A percentile compares a stretch with the other conserved stretches of the same genome.
phyloP scores from a whole-genome alignment of 495 filamentous ascomycete genomes.

The Xeromyces bisporus region DNA sequence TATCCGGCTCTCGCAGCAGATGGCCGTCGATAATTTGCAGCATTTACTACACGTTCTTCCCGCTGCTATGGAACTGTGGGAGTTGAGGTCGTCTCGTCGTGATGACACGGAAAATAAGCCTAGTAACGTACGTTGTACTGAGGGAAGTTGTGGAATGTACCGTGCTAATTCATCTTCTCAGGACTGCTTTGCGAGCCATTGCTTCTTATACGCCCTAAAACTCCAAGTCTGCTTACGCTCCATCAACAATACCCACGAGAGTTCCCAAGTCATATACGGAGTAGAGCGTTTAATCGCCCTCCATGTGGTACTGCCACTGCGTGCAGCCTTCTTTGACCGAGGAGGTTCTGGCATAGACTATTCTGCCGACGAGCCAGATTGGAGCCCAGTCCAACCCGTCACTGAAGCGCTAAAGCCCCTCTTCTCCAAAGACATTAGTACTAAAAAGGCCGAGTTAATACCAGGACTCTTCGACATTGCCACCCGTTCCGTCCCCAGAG shows the following conservation, averaged over 20 bases:
- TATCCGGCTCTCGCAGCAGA: constrained; percentile 16
- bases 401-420: constrained; percentile 25
- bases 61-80: constrained; percentile 28
- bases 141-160: not conserved
- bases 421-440: constrained; percentile 12
- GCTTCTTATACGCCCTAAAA: constrained; percentile 23
- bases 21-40: constrained; percentile 24
- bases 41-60: constrained; percentile 25
- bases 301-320: constrained; percentile 54
- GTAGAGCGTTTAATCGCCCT: constrained; percentile 49
- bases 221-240: constrained; percentile 19
- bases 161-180: constrained; percentile 4
- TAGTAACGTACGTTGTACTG: constrained; percentile 21
- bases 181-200: constrained; percentile 23
- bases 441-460: constrained; percentile 11
- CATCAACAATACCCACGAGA: constrained; percentile 21
- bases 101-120: constrained; percentile 22
- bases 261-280: constrained; percentile 18
- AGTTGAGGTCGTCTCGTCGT: constrained; percentile 20
- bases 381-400: constrained; percentile 28
- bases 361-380: constrained; percentile 26
- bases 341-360: constrained; percentile 30
- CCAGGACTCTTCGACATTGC: constrained; percentile 40
- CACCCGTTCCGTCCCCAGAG: constrained; percentile 33
- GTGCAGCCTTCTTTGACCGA: constrained; percentile 32